phyloP scores from a whole-genome alignment of 805 yeast genomes.

The Jamesozyma hellenica region DNA sequence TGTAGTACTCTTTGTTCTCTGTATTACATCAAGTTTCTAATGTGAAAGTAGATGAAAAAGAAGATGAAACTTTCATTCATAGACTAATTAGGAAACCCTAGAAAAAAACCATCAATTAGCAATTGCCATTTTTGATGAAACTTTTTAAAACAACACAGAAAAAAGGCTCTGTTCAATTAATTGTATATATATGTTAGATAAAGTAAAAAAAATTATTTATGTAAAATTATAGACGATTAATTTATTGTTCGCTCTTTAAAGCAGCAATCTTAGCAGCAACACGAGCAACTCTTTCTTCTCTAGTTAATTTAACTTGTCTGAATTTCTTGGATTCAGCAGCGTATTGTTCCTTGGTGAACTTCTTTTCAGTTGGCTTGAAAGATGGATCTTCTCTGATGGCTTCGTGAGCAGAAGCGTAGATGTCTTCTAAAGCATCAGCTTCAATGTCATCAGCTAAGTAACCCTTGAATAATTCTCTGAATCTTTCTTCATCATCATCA shows the following conservation, averaged over 20 bases:
- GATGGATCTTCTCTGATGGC: slow-evolving; percentile 93
- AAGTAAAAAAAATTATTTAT: too few species aligned
- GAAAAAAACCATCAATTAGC: too few species aligned
- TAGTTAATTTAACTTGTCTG: slow-evolving; percentile 82
- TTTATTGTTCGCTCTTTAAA: slow-evolving; percentile 40
- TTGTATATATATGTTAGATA: not conserved
- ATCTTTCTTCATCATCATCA: slow-evolving; percentile 99
- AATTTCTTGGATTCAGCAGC: slow-evolving; percentile 93
- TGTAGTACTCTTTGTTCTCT: too few species aligned
- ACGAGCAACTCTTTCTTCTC: slow-evolving; percentile 80
- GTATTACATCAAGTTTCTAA: too few species aligned
- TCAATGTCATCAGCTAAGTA: slow-evolving; percentile 96
- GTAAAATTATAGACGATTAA: not conserved
- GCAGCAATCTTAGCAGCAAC: slow-evolving; percentile 91
- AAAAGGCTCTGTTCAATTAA: too few species aligned
- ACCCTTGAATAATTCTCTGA: slow-evolving; percentile 89
- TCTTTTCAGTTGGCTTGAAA: slow-evolving; percentile 80
- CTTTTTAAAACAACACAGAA: too few species aligned
- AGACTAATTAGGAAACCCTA: too few species aligned
- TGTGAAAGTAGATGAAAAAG: too few species aligned
- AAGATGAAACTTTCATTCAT: too few species aligned
- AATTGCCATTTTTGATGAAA: too few species aligned
- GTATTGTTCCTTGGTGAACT: slow-evolving; percentile 95
- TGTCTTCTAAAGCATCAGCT: slow-evolving; percentile 92
- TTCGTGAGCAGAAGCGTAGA: slow-evolving; percentile 90